Conservation (phyloP, 768 basidiomycete species). For the Ramaria sp. region DNA sequence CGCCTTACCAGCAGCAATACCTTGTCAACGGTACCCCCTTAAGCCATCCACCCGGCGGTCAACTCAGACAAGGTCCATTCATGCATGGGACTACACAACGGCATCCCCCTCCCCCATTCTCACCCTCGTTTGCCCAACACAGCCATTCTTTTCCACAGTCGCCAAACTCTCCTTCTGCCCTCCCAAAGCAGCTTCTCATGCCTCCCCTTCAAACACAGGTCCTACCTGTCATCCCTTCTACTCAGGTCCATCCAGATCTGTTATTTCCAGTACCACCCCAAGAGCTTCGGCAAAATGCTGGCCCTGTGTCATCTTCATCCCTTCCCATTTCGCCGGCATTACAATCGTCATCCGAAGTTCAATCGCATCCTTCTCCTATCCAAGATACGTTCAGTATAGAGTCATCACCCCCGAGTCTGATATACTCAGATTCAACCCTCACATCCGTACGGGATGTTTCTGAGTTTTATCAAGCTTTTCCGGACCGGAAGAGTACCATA, state of each 20-base stretch:
- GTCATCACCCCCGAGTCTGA: not conserved
- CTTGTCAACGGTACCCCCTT: not conserved
- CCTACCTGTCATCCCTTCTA: slow-evolving; percentile 2
- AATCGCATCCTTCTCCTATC: slow-evolving; percentile 5
- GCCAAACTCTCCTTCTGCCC: slow-evolving; percentile 32
- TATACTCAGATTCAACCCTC: not conserved
- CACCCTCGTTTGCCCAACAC: slow-evolving; percentile 37
- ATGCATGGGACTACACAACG: slow-evolving; percentile 1
- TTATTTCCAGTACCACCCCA: slow-evolving; percentile 9
- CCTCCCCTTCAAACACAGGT: slow-evolving; percentile 17
- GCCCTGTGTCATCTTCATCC: slow-evolving; percentile 2
- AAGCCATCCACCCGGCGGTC: not conserved
- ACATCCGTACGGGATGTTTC: not conserved
- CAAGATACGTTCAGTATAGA: not conserved
- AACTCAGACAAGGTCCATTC: not conserved
- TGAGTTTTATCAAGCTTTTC: slow-evolving; percentile 7
- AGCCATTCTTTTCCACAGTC: slow-evolving; percentile 14
- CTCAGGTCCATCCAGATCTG: slow-evolving; percentile 7
- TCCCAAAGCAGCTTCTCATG: slow-evolving; percentile 57
- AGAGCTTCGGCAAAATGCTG: slow-evolving; percentile 9
- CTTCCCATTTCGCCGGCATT: not conserved
- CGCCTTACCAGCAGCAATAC: not conserved
- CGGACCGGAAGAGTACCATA: slow-evolving; percentile 7
- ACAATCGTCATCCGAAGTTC: too few relatives aligned
- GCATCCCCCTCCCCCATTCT: slow-evolving; percentile 15